Percentiles rank a stretch among this genome's conserved stretches.
Conservation (phyloP, 805 yeast species). For the Saccharomycopsis sp. region DNA sequence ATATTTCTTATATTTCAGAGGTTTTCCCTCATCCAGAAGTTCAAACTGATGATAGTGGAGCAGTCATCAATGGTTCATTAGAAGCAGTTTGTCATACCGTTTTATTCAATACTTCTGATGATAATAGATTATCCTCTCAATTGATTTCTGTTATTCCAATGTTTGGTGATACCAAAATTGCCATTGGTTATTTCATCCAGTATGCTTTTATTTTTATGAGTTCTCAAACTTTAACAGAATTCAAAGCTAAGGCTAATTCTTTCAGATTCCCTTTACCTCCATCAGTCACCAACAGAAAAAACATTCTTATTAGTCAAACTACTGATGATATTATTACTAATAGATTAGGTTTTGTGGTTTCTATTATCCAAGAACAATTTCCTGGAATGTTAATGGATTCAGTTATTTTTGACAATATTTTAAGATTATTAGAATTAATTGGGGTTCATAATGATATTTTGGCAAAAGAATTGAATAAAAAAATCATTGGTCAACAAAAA, state of each 20-base stretch:
- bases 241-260: conserved; percentile 5
- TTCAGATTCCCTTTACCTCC: conserved; percentile 18
- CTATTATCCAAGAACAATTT: conserved; percentile 46
- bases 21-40: conserved; percentile 55
- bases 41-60: conserved; percentile 37
- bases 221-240: conserved; percentile 1
- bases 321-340: conserved; percentile 34
- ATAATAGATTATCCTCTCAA: conserved; percentile 30
- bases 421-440: conserved; percentile 39
- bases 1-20: conserved; percentile 27
- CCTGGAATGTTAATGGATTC: conserved; percentile 63
- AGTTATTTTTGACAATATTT: conserved; percentile 45
- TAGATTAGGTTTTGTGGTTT: conserved; percentile 43
- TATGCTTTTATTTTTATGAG: conserved; percentile 27
- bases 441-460: conserved; percentile 39
- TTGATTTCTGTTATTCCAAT: conserved; percentile 46
- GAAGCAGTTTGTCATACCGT: conserved; percentile 75
- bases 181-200: conserved; percentile 35
- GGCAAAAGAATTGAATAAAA: conserved; percentile 41
- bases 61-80: conserved; percentile 40
- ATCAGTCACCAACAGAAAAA: conserved; percentile 14
- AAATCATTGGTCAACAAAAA: conserved; percentile 42
- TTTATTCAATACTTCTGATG: conserved; percentile 39
- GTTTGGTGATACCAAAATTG: conserved; percentile 35
- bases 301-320: conserved; percentile 23